Percentiles rank a stretch among this genome's conserved stretches.
Conservation (phyloP, 2,329 filamentous ascomycete species). For the Epichloe gansuensis region DNA sequence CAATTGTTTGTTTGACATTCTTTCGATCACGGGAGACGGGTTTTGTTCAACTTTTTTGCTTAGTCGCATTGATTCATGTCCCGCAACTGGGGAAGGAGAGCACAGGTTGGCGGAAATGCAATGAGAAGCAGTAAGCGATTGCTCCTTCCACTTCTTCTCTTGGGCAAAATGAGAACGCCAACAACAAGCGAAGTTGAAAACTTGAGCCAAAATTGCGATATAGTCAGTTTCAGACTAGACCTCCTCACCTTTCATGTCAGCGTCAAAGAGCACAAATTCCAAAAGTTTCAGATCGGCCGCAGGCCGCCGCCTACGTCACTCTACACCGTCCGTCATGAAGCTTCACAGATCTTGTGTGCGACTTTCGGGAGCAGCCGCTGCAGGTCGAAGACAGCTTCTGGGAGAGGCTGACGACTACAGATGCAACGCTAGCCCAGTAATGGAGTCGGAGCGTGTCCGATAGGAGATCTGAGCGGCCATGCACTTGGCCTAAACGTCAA, state of each 20-base stretch:
- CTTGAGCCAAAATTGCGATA: too few species aligned
- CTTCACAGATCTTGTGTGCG: not conserved
- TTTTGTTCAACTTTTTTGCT: not conserved
- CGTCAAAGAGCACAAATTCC: not conserved
- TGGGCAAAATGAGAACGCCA: not conserved
- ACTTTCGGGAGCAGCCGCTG: not conserved
- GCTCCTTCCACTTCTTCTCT: slow-evolving; percentile 1
- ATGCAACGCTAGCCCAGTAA: not conserved
- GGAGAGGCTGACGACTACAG: not conserved
- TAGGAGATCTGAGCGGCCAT: not conserved
- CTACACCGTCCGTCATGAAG: not conserved
- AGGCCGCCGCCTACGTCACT: not conserved
- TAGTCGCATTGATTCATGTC: not conserved
- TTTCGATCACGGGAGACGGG: too few species aligned
- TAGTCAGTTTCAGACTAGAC: not conserved
- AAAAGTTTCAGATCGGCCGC: not conserved
- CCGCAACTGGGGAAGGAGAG: not conserved
- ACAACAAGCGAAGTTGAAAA: not conserved
- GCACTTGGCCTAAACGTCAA: not conserved
- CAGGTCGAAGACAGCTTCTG: not conserved
- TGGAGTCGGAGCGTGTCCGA: not conserved
- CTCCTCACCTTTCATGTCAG: not conserved
- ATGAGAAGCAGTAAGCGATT: not conserved
- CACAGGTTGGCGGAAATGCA: not conserved
- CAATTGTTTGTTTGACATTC: not conserved